phyloP scores from a whole-genome alignment of 2,329 filamentous ascomycete genomes.

The Fusarium sp. region DNA sequence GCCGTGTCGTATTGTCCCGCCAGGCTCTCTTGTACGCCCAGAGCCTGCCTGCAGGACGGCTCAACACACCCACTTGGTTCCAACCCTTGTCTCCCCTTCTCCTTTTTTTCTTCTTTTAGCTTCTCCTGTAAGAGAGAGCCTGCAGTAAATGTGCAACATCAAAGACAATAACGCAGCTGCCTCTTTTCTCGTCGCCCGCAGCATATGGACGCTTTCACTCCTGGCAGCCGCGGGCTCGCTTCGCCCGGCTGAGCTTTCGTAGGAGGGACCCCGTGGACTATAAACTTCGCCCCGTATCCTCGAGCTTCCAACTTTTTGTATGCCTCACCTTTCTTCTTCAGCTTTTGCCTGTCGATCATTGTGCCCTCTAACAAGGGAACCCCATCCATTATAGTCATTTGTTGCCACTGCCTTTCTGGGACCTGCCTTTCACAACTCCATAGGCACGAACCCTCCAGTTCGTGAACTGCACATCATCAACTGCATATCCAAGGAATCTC shows the following conservation, averaged over 20 bases:
- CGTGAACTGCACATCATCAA: conserved; percentile 25
- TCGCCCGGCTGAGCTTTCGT: conserved; percentile 10
- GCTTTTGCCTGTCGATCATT: conserved; percentile 29
- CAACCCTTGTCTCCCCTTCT: conserved; percentile 19
- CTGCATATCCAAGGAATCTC: not conserved
- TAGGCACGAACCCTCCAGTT: conserved; percentile 20
- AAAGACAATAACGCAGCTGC: conserved; percentile 21
- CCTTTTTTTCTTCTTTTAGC: conserved; percentile 8
- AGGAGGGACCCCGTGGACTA: conserved; percentile 23
- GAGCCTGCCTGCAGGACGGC: conserved; percentile 30
- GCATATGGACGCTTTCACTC: conserved; percentile 33
- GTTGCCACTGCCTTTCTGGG: conserved; percentile 15
- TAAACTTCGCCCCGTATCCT: conserved; percentile 34
- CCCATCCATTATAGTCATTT: conserved; percentile 10
- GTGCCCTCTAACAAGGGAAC: conserved; percentile 25
- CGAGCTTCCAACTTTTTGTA: conserved; percentile 12
- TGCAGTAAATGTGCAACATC: conserved; percentile 41
- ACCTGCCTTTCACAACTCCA: conserved; percentile 19
- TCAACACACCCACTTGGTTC: conserved; percentile 25
- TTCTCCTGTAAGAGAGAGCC: conserved; percentile 19
- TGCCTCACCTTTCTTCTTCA: conserved; percentile 34
- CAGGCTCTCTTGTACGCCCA: conserved; percentile 11
- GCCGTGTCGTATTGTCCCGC: conserved; percentile 30
- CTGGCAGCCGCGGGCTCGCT: conserved; percentile 28
- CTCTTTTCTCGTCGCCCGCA: conserved; percentile 42